These are phyloP conservation scores for Elongisporangium undulatum DNA, from an alignment of 352 stramenopile genomes.

Conservation along the genomic window DNA sequence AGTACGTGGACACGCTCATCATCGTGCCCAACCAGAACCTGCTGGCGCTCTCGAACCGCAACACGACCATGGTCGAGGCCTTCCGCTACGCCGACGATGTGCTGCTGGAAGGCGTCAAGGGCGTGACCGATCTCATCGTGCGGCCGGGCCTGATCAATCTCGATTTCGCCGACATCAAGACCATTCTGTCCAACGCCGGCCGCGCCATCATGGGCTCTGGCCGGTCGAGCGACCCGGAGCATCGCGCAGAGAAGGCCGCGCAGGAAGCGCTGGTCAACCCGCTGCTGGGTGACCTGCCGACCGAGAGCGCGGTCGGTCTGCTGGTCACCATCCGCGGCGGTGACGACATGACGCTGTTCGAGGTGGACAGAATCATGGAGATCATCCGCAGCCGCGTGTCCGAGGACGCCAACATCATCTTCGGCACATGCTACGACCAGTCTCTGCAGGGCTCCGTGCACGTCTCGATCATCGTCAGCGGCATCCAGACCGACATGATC, in stretches of 20 bases:
- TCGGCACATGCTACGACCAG: constrained; percentile 84
- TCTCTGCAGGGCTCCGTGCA: constrained; percentile 78
- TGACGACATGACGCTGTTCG: constrained; percentile 91
- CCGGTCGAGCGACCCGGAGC: constrained; percentile 43
- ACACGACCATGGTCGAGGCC: constrained; percentile 91
- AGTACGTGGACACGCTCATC: constrained; percentile 95
- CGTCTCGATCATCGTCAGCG: constrained; percentile 87
- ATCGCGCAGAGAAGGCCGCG: constrained; percentile 87
- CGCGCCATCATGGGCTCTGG: constrained; percentile 96
- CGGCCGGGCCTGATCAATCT: constrained; percentile 96
- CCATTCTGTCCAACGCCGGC: constrained; percentile 92
- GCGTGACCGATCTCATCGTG: constrained; percentile 95
- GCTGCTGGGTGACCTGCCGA: constrained; percentile 91
- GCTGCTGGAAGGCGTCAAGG: constrained; percentile 93
- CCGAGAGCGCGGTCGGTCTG: constrained; percentile 90
- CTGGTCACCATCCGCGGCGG: constrained; percentile 96
- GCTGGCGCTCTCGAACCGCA: constrained; percentile 89
- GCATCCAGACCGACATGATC: constrained; percentile 84
- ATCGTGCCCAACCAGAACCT: constrained; percentile 97
- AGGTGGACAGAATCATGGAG: constrained; percentile 89
- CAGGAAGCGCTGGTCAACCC: constrained; percentile 94
- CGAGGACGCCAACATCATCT: constrained; percentile 88
- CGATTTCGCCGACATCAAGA: constrained; percentile 97
- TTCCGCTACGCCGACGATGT: constrained; percentile 95
- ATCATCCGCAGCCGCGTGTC: constrained; percentile 77